Evolutionary conservation across 306 rosid species (phyloP).

Genomic region (Datisca glomerata): DNA sequence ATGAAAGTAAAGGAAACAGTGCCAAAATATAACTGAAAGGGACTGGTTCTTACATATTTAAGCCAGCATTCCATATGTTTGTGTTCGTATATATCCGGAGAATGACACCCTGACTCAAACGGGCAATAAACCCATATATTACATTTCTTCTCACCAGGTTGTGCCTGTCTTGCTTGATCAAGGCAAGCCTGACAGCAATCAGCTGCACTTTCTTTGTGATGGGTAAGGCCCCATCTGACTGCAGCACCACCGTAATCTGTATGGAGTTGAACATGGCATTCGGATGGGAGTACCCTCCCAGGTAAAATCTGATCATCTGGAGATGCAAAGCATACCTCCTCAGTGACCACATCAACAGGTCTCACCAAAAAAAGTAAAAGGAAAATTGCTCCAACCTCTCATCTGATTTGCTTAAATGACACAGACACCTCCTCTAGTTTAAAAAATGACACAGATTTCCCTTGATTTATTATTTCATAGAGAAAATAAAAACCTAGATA

Average conservation of each 20-base stretch:
- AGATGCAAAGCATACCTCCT: too few species aligned
- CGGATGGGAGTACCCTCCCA: constrained; percentile 60
- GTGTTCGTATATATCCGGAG: constrained; percentile 81
- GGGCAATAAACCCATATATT: constrained; percentile 98
- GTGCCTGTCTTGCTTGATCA: constrained; percentile 64
- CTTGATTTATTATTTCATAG: too few species aligned
- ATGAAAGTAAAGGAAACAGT: background rate
- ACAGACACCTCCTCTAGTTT: too few species aligned
- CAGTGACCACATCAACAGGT: too few species aligned
- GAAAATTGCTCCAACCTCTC: too few species aligned
- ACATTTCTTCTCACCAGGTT: constrained; percentile 61
- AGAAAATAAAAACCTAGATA: background rate
- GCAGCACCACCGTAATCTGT: constrained; percentile 85
- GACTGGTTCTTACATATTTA: constrained; percentile 56
- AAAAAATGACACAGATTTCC: too few species aligned
- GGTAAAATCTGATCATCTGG: constrained; percentile 69
- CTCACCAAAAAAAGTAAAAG: background rate
- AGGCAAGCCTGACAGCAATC: constrained; percentile 96
- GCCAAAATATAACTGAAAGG: constrained; percentile 1
- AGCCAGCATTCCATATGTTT: constrained; percentile 88
- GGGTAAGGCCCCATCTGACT: constrained; percentile 92
- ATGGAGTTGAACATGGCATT: constrained; percentile 64
- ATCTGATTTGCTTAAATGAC: too few species aligned
- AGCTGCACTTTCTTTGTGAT: constrained; percentile 91
- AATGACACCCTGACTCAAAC: constrained; percentile 70